A percentile compares a stretch with the other conserved stretches of the same genome.
Conservation (phyloP, 306 rosid genomes). For the Vigna unguiculata region DNA sequence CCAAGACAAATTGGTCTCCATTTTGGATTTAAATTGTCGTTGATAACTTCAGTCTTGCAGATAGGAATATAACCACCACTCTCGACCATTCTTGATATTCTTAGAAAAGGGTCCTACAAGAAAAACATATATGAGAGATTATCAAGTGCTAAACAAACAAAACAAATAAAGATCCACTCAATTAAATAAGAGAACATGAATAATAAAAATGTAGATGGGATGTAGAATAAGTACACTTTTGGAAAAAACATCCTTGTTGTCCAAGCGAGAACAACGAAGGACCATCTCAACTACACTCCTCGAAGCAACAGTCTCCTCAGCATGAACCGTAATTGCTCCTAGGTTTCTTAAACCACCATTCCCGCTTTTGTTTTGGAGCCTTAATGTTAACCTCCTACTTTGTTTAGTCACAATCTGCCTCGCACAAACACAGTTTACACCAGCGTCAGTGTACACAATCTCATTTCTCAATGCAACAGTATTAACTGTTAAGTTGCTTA, state of each 20-base stretch:
- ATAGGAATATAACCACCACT: slow-evolving; percentile 79
- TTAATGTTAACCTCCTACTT: slow-evolving; percentile 56
- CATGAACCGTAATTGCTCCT: slow-evolving; percentile 77
- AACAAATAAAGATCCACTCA: neutral
- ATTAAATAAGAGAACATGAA: slow-evolving; percentile 6
- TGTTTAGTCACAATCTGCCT: slow-evolving; percentile 77
- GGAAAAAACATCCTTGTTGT: slow-evolving; percentile 78
- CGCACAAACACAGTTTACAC: neutral
- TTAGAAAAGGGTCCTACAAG: slow-evolving; percentile 82
- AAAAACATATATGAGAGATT: slow-evolving; percentile 20
- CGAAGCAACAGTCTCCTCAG: slow-evolving; percentile 79
- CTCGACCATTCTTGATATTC: slow-evolving; percentile 81
- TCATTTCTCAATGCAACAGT: slow-evolving; percentile 1
- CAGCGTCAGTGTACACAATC: slow-evolving; percentile 3
- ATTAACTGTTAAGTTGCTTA: neutral
- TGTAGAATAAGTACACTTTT: slow-evolving; percentile 62
- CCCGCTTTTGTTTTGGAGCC: slow-evolving; percentile 54
- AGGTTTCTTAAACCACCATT: slow-evolving; percentile 49
- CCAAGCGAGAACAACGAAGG: slow-evolving; percentile 77
- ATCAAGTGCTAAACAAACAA: neutral
- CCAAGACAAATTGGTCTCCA: slow-evolving; percentile 76
- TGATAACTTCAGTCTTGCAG: slow-evolving; percentile 86
- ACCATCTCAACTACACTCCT: slow-evolving; percentile 67
- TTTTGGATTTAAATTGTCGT: slow-evolving; percentile 73
- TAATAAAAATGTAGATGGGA: neutral